Conservation (phyloP, 169 alveolate genomes). For the Perkinsus marinus region DNA sequence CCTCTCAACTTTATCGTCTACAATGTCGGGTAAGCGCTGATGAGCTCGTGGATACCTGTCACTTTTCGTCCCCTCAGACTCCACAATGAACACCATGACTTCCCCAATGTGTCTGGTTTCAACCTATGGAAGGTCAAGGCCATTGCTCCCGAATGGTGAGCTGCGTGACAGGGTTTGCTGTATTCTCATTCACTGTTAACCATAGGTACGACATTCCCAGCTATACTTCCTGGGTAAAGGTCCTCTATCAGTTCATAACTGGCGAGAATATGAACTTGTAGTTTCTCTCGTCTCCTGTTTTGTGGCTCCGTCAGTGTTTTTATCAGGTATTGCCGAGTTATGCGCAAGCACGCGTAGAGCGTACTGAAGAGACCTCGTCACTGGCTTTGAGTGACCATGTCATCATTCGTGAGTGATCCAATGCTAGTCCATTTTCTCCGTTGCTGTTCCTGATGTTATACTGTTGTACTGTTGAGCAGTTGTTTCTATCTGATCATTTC, state of each 20-base stretch:
- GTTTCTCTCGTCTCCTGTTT: neutral
- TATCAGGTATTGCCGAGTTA: neutral
- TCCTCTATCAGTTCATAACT: neutral
- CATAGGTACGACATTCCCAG: neutral
- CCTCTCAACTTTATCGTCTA: conserved; percentile 38
- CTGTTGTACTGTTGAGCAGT: neutral
- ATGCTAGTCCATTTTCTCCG: neutral
- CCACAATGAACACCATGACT: conserved; percentile 64
- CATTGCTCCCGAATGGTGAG: neutral
- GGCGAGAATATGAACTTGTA: neutral
- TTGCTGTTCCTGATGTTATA: neutral
- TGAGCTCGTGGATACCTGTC: neutral
- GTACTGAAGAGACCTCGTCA: neutral
- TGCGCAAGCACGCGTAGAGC: neutral
- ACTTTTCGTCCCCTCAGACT: neutral
- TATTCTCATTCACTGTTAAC: neutral
- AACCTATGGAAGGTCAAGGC: conserved; percentile 5
- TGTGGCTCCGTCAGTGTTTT: neutral
- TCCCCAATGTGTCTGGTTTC: conserved; percentile 43
- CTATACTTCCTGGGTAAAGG: neutral
- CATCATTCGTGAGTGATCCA: neutral
- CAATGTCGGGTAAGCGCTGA: conserved; percentile 43
- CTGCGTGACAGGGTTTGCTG: neutral
- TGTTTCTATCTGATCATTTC: no score
- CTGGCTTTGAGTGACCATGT: neutral